phyloP scores from a whole-genome alignment of 192 early-diverging fungal genomes.

The Coemansia sp. region DNA sequence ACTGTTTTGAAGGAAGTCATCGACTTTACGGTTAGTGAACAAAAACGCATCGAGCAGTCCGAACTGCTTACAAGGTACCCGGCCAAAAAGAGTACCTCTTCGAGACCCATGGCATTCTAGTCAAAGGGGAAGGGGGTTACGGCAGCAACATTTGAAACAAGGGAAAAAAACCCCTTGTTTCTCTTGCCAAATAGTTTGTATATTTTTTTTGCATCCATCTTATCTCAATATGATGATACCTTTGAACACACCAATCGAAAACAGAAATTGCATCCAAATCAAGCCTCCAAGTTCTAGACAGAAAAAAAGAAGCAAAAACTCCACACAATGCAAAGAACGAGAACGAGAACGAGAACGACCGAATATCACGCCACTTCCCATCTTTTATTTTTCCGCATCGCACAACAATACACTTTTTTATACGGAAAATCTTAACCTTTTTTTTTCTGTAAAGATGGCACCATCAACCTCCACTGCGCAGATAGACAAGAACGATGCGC shows the following conservation, averaged over 20 bases:
- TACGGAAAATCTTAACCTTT: neutral
- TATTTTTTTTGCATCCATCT: neutral
- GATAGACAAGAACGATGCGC: neutral
- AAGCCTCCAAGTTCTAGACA: no score
- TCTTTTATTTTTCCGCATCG: neutral
- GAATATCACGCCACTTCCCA: no score
- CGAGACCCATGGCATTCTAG: neutral
- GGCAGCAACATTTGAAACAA: neutral
- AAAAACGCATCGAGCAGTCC: conserved; percentile 33
- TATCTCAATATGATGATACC: neutral
- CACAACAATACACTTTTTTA: neutral
- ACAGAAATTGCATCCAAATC: no score
- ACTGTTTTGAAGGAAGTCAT: conserved; percentile 40
- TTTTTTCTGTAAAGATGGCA: neutral
- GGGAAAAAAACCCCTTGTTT: neutral
- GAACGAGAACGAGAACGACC: no score
- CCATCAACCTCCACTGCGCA: neutral
- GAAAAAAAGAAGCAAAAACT: no score
- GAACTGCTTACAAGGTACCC: conserved; percentile 17
- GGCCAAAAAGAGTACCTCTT: neutral
- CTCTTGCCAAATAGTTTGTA: neutral
- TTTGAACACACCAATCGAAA: neutral
- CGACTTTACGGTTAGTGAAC: conserved; percentile 24
- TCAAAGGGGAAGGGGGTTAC: neutral
- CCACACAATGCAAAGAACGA: no score